Evolutionary conservation across 768 basidiomycete genomes (phyloP).

Genomic region (Tricholomella constricta): DNA sequence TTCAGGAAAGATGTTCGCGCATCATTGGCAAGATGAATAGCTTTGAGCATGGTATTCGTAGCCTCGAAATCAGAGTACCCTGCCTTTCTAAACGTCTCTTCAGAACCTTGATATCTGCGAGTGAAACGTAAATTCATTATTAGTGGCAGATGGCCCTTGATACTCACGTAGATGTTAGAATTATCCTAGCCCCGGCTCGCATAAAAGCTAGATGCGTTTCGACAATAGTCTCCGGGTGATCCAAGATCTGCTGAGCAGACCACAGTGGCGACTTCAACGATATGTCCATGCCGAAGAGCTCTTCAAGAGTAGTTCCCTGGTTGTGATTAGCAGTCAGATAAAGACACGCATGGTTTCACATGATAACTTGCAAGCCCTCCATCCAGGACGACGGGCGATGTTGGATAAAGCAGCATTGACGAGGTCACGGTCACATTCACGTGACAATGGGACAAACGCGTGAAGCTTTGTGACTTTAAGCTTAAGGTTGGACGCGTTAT

Average conservation of each 20-base stretch:
- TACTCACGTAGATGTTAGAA: conserved; percentile 69
- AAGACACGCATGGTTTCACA: not conserved
- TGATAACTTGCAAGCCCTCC: conserved; percentile 45
- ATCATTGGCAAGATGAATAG: conserved; percentile 51
- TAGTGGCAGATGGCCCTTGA: not conserved
- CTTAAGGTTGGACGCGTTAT: not conserved
- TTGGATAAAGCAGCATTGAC: conserved; percentile 9
- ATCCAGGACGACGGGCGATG: conserved; percentile 36
- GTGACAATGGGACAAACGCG: too few species aligned
- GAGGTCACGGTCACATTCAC: too few species aligned
- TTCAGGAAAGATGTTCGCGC: conserved; percentile 38
- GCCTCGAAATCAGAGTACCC: conserved; percentile 50
- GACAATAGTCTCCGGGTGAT: conserved; percentile 55
- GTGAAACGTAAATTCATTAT: not conserved
- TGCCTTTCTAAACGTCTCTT: conserved; percentile 51
- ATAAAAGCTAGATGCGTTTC: conserved; percentile 64
- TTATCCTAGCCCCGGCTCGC: conserved; percentile 62
- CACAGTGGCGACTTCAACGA: conserved; percentile 63
- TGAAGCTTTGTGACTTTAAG: too few species aligned
- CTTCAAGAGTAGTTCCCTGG: conserved; percentile 67
- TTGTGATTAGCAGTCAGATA: conserved; percentile 24
- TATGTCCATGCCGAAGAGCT: conserved; percentile 46
- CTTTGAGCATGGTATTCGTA: conserved; percentile 48
- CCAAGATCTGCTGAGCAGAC: conserved; percentile 64
- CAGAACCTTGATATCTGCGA: conserved; percentile 67